Evolutionary conservation across 768 basidiomycete genomes (phyloP).

Genomic region (Suillus luteus): DNA sequence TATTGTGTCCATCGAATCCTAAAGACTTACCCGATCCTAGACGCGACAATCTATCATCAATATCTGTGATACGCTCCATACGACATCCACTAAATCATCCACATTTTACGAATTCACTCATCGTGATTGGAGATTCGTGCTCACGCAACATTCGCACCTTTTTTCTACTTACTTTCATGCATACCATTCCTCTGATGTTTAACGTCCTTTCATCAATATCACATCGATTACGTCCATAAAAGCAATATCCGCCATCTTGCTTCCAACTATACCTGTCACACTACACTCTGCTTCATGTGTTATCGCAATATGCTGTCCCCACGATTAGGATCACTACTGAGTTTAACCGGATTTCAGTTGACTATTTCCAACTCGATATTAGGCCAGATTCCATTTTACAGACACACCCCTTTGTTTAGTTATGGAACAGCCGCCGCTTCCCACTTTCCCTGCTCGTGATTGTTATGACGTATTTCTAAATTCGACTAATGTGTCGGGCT

Average conservation of each 20-base stretch:
- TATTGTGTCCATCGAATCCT: background rate
- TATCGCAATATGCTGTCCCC: background rate
- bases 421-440: background rate
- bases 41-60: background rate
- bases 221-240: background rate
- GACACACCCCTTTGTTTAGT: background rate
- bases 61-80: background rate
- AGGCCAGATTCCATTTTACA: background rate
- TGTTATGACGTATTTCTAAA: too few relatives aligned
- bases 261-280: background rate
- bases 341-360: background rate
- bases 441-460: too few relatives aligned
- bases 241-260: background rate
- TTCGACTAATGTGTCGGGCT: too few relatives aligned
- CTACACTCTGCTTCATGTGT: background rate
- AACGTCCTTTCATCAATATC: background rate
- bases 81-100: background rate
- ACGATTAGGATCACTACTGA: background rate
- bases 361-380: background rate
- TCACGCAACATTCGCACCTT: background rate
- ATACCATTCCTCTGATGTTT: conserved; percentile 1
- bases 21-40: background rate
- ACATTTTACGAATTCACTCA: background rate
- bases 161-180: conserved; percentile 3
- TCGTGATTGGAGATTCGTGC: background rate